Evolutionary conservation across 257 asterid species (phyloP).

Genomic region (Fraxinus cuspidata): DNA sequence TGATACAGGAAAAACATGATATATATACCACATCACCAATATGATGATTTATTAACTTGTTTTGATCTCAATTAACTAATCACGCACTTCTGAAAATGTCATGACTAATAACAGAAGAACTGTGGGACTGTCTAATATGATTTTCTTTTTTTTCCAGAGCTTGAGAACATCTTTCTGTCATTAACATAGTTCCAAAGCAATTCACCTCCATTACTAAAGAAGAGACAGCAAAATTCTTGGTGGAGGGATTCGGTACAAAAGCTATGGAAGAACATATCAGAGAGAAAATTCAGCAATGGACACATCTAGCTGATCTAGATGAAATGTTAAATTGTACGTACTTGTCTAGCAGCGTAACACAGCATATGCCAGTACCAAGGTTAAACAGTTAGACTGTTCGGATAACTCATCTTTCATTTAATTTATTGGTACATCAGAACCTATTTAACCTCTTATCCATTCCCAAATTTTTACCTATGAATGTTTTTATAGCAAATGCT

Average conservation of each 20-base stretch:
- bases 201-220: background rate
- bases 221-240: background rate
- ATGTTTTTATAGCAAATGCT: background rate
- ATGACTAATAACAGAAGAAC: background rate
- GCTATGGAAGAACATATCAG: background rate
- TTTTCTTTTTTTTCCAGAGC: background rate
- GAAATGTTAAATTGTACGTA: background rate
- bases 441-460: background rate
- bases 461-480: background rate
- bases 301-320: background rate
- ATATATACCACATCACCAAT: background rate
- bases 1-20: background rate
- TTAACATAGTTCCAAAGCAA: background rate
- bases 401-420: background rate
- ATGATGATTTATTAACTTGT: background rate
- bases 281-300: too few species aligned
- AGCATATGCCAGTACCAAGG: background rate
- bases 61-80: background rate
- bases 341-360: too few species aligned
- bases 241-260: background rate
- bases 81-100: background rate
- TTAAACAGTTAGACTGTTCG: background rate
- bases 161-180: background rate
- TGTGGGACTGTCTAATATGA: background rate
- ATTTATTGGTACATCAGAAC: background rate